These are phyloP conservation scores for Fusarium stilboides DNA, from an alignment of 2,329 filamentous ascomycete genomes.

Conservation along the genomic window DNA sequence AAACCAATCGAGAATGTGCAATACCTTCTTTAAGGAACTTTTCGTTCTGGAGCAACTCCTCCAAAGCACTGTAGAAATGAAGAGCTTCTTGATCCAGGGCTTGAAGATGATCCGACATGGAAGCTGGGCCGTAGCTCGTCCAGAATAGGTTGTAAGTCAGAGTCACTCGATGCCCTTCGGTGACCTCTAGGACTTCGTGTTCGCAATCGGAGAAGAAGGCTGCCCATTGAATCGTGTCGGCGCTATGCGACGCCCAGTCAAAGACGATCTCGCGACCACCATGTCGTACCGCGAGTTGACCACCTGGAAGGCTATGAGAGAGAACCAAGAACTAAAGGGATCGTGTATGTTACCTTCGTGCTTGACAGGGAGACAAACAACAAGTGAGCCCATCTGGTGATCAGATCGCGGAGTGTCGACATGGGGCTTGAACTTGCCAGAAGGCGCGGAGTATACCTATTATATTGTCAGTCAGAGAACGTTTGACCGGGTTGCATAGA, in stretches of 20 bases:
- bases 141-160: slow-evolving; percentile 72
- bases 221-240: slow-evolving; percentile 58
- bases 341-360: slow-evolving; percentile 40
- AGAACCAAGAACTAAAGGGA: no score
- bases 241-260: slow-evolving; percentile 56
- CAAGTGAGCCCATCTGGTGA: slow-evolving; percentile 67
- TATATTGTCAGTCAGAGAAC: neutral
- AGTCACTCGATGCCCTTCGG: slow-evolving; percentile 62
- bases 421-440: slow-evolving; percentile 65
- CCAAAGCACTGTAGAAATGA: slow-evolving; percentile 14
- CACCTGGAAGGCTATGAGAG: slow-evolving; percentile 50
- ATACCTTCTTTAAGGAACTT: slow-evolving; percentile 14
- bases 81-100: slow-evolving; percentile 32
- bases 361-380: slow-evolving; percentile 62
- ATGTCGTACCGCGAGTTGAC: slow-evolving; percentile 61
- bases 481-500: rapidly evolving
- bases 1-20: rapidly evolving
- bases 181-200: slow-evolving; percentile 67
- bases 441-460: slow-evolving; percentile 64
- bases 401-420: slow-evolving; percentile 67
- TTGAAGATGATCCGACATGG: slow-evolving; percentile 33
- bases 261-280: slow-evolving; percentile 54
- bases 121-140: slow-evolving; percentile 49
- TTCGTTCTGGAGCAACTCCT: slow-evolving; percentile 9
- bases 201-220: slow-evolving; percentile 69